These are phyloP conservation scores for Asterella californica DNA, from an alignment of 225 moss, liverwort and hornwort species.

Conservation along the genomic window DNA sequence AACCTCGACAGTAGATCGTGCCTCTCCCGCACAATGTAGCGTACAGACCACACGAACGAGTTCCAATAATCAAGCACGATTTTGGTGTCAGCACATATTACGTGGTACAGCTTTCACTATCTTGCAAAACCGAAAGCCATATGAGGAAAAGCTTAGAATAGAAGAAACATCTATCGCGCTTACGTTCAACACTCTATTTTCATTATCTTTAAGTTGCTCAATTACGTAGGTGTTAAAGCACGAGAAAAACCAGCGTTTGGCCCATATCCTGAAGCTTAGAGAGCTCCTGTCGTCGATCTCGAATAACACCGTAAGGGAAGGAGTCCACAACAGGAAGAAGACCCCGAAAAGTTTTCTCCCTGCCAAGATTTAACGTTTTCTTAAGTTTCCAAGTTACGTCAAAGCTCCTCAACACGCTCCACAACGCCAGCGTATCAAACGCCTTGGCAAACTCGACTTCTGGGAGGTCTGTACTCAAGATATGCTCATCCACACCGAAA, in stretches of 20 bases:
- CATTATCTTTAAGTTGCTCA: too few species aligned
- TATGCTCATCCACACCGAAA: constrained; percentile 39
- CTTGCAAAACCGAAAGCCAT: not conserved
- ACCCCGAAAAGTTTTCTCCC: constrained; percentile 32
- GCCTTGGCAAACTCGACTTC: constrained; percentile 29
- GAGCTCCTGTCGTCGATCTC: constrained; percentile 34
- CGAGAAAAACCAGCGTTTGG: constrained; percentile 1
- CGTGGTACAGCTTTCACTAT: too few species aligned
- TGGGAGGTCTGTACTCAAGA: constrained; percentile 38
- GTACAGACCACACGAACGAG: not conserved
- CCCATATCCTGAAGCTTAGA: not conserved
- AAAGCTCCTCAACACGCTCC: not conserved
- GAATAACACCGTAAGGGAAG: constrained; percentile 44
- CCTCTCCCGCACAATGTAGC: constrained; percentile 22
- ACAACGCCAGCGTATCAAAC: constrained; percentile 26
- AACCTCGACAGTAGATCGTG: constrained; percentile 52
- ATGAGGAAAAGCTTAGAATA: not conserved
- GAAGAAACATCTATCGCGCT: not conserved
- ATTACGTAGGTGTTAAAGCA: too few species aligned
- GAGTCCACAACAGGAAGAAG: constrained; percentile 33
- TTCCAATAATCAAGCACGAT: not conserved
- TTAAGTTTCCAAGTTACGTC: constrained; percentile 34
- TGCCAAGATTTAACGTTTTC: constrained; percentile 26
- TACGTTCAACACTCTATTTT: too few species aligned
- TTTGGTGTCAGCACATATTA: not conserved